Evolutionary conservation across 2,329 filamentous ascomycete genomes (phyloP), one percentile per base, ranked within the genome.

Genomic region (Teratosphaeria gauchensis): DNA sequence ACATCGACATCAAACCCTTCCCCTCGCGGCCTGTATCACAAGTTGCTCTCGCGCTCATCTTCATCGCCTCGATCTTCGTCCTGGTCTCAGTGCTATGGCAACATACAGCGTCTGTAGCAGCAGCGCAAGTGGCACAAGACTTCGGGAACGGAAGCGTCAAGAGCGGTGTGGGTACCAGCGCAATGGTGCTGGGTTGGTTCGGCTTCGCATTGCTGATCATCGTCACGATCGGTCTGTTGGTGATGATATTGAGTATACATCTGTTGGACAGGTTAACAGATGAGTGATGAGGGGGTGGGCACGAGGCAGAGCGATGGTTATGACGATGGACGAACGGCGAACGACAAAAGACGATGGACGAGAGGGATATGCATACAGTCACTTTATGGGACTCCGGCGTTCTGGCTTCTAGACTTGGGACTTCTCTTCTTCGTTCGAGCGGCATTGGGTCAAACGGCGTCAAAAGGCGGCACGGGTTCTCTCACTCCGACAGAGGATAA

Each of bases 181-280:
- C 94, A 58, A 97, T 99, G 90, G 89, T 96, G 19, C 81, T 99
- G 70, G 94, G 94, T 60, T 99, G 94, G 94, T 97, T 99, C 75
- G 89, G 90, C 51, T 97, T 99, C 71, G 88, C 89, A 24, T 75
- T 97, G 56, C 81, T 99, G 64, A 95, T 99, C 68, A 87, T 97
- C 62, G 92, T 97, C 56, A 97, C 92, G 54, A 94, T 97, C 69
- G 94, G 92, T 58, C 75, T 97, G 74, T 78, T 99, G 62, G 88
- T 96, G 69, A 97, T 97, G 91, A 96, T 96, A 69, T 78, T 97
- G 73, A 96, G 91, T 76, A 94, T 96, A 71, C 83, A 86, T 66
- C 81, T 96, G 58, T 77, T 96, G 64, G 82, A 84, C 66, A 82
- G 88, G 60, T 72, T 80, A 69, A 79, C 78, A 59, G 78, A 79